A percentile compares a stretch with the other conserved stretches of the same genome.
Conservation (phyloP, 768 basidiomycete species). For the Tricholoma bakamatsutake region DNA sequence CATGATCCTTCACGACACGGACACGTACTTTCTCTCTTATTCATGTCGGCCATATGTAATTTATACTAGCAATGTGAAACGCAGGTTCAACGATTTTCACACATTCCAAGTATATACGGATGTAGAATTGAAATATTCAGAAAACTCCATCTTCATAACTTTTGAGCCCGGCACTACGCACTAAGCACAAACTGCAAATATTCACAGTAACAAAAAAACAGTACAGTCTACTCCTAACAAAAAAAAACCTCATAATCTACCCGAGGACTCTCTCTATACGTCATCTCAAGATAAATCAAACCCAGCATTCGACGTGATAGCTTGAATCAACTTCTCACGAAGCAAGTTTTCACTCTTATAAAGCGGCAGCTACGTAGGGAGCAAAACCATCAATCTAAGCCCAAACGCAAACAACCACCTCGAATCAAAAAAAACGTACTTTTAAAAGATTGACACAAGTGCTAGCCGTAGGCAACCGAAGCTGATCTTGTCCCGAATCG, state of each 20-base stretch:
- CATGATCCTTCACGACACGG: background rate
- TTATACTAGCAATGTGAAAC: background rate
- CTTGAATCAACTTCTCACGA: slow-evolving; percentile 73
- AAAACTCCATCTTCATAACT: too few species aligned
- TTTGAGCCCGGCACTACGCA: too few species aligned
- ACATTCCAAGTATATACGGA: too few species aligned
- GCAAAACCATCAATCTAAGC: background rate
- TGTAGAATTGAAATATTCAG: too few species aligned
- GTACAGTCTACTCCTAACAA: too few species aligned
- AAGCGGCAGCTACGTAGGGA: slow-evolving; percentile 50
- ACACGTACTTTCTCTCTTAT: background rate
- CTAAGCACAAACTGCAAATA: too few species aligned
- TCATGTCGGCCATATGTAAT: background rate
- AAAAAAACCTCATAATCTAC: too few species aligned
- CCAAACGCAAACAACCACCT: background rate
- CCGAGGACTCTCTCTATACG: too few species aligned
- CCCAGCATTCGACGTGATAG: slow-evolving; percentile 83
- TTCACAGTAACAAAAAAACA: too few species aligned
- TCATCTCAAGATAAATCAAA: slow-evolving; percentile 77
- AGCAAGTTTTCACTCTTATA: slow-evolving; percentile 62
- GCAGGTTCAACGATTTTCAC: background rate
- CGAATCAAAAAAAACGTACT: slow-evolving; percentile 29
- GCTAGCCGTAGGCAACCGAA: slow-evolving; percentile 68
- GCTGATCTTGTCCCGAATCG: slow-evolving; percentile 68
- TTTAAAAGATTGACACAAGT: slow-evolving; percentile 94